Evolutionary conservation across 495 filamentous ascomycete genomes (phyloP).

Genomic region (Penicillium flavigenum): DNA sequence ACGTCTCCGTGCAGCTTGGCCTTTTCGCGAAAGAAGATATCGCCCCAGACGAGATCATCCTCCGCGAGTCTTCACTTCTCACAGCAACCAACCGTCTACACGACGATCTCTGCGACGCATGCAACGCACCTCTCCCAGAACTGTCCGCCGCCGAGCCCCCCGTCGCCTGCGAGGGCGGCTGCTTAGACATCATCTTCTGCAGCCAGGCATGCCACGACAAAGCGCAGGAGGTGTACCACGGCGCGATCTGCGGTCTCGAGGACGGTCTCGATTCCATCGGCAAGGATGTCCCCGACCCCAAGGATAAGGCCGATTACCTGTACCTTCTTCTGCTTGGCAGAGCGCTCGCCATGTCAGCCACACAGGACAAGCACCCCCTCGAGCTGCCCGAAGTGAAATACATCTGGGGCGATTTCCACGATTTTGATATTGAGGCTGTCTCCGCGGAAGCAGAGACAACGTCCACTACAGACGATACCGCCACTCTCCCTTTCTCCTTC

Average conservation of each 20-base stretch:
- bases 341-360: conserved; percentile 78
- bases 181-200: conserved; percentile 86
- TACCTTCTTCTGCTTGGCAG: conserved; percentile 79
- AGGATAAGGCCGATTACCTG: conserved; percentile 70
- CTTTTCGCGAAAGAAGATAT: conserved; percentile 87
- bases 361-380: conserved; percentile 79
- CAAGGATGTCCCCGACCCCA: conserved; percentile 68
- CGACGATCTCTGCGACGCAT: conserved; percentile 81
- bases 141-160: conserved; percentile 46
- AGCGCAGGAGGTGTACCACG: conserved; percentile 78
- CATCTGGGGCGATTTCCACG: conserved; percentile 85
- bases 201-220: conserved; percentile 65
- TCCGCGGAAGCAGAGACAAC: neutral
- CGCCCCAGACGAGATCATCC: conserved; percentile 68
- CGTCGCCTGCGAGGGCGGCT: conserved; percentile 64
- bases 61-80: conserved; percentile 74
- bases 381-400: conserved; percentile 83
- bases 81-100: conserved; percentile 81
- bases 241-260: conserved; percentile 73
- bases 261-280: conserved; percentile 76
- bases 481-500: conserved; percentile 81
- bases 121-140: conserved; percentile 69
- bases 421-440: conserved; percentile 23
- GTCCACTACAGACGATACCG: conserved; percentile 11
- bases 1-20: conserved; percentile 69